Conservation (phyloP, 176 grass and related monocot genomes). For the barley (Hordeum vulgare) region DNA sequence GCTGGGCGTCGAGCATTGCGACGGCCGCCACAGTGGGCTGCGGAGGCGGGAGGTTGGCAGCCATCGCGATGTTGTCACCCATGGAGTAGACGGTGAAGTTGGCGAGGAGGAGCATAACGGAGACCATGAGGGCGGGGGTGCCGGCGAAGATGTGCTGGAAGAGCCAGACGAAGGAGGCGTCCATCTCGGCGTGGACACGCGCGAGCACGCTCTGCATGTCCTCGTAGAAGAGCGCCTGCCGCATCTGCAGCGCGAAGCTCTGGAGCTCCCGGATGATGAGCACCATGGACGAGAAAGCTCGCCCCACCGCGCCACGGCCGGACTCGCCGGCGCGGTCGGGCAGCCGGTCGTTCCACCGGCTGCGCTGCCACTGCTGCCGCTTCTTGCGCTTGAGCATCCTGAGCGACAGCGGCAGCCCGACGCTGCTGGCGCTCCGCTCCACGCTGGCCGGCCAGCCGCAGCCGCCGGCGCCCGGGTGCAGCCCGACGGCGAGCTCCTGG, state of each 20-base stretch:
- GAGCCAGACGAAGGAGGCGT: constrained; percentile 96
- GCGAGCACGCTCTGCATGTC: constrained; percentile 52
- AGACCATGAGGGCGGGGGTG: constrained; percentile 91
- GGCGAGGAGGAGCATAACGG: constrained; percentile 89
- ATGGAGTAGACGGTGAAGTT: constrained; percentile 98
- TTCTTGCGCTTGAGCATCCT: constrained; percentile 84
- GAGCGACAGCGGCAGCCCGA: constrained; percentile 67
- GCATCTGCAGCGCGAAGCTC: constrained; percentile 79
- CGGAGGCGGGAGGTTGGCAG: constrained; percentile 28
- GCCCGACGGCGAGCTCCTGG: constrained; percentile 46
- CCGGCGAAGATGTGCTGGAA: constrained; percentile 96
- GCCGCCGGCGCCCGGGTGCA: constrained; percentile 22
- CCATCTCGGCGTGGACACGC: constrained; percentile 74
- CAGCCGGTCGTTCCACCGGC: constrained; percentile 38
- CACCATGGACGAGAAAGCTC: constrained; percentile 94
- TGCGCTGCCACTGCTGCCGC: constrained; percentile 30
- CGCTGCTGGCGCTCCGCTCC: constrained; percentile 57
- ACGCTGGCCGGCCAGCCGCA: constrained; percentile 51
- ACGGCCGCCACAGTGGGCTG: neutral
- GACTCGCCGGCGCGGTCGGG: constrained; percentile 45
- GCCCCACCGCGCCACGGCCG: constrained; percentile 45
- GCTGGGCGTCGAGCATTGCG: constrained; percentile 35
- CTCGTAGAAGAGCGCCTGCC: constrained; percentile 55
- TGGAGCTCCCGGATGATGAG: constrained; percentile 95
- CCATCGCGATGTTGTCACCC: constrained; percentile 26